Evolutionary conservation across 768 basidiomycete species (phyloP), one percentile per base, ranked within the genome.

Genomic region (Scleroderma bovista): DNA sequence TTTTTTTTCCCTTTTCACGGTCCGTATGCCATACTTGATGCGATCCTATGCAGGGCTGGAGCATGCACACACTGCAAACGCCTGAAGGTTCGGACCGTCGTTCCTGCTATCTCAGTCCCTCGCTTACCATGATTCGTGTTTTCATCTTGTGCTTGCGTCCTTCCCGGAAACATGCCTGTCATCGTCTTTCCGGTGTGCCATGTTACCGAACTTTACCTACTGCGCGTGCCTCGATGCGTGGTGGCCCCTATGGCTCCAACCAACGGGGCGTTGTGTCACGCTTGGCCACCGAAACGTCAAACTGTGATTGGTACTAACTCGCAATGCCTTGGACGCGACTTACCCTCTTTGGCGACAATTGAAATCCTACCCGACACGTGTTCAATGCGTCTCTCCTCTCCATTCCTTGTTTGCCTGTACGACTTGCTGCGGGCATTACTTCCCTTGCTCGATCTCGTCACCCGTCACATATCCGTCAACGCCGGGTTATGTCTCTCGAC

Each of bases 21-120:
- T 47, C 12, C 49, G 39, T 40, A 22, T 26, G 9, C 24, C 57
- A 39, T 36, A n/a, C 1, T 16, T 44, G 11, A 47, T 36, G 48
- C 46, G 31, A 51, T 40, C 44, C 23, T 33, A 24, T 56, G 38
- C 64, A 91, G 88, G 38, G 82, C 84, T 54, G 87, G 89, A 50
- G 89, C 89, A 38, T 92, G 89, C 67, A 85, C 78, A 3, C 81
- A 91, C 61, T 92, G 89, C 77, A 92, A 90, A 67, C 86, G 83
- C 61, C 80, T 91, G 60, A 92, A 92, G 84, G 87, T 85, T 68
- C 51, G 80, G 29, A 51, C 24, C 6, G 3, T 43, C 47, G 46
- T 23, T 46, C 44, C 57, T 57, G 40, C 48, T 36, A 43, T 16
- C 20, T 13, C 23, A 38, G 20, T 40, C 41, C 46, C 20, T 59